Base-by-base conservation (phyloP, 495 filamentous ascomycete species). In the Friedmanniomyces simplex region DNA sequence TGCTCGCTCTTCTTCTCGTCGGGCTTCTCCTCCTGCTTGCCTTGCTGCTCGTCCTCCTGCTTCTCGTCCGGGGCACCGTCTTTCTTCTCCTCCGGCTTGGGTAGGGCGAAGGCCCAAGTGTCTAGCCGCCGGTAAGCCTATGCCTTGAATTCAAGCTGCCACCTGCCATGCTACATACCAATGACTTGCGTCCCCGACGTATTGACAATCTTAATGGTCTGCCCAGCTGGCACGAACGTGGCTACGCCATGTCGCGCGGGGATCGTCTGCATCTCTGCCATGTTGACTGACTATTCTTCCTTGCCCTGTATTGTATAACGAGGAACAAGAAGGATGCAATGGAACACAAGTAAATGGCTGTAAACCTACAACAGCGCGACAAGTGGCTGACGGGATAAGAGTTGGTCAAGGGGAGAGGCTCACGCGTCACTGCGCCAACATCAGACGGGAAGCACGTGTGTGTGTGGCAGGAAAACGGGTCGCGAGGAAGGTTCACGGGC, bases 121-220 rank as follows among this genome's bases (percentile, higher is more conserved):
- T 78, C 76, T 26, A 78, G 28, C 28, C 3, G 4, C 28, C 10
- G 4, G 28, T 32, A 3, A 32, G 28, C 28, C 3, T 10, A 32
- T 32, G 28, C 10, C 28, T 10, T 32, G 10, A 3, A 32, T 32
- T 32, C 28, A 10, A 32, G 28, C 28, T 32, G 10, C 10, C 3
- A 3, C 10, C 10, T 10, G 28, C 28, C 28, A 10, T 32, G 3
- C 10, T 10, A 32, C 28, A 32, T 32, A 32, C 28, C 28, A 20
- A 43, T 65, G 8, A 80, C 76, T 68, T 80, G 77, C n/a, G 70
- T 72, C 39, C 77, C 77, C 50, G 68, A 63, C 5, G 75, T 77
- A 56, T 80, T 80, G 60, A 74, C 73, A 26, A 80, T 72, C 58
- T 76, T 75, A 58, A 78, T 74, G 1, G 62, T 71, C 52, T 75